These are phyloP conservation scores for Lizonia empirigonia DNA, from an alignment of 2,329 filamentous ascomycete species.

Conservation along the genomic window DNA sequence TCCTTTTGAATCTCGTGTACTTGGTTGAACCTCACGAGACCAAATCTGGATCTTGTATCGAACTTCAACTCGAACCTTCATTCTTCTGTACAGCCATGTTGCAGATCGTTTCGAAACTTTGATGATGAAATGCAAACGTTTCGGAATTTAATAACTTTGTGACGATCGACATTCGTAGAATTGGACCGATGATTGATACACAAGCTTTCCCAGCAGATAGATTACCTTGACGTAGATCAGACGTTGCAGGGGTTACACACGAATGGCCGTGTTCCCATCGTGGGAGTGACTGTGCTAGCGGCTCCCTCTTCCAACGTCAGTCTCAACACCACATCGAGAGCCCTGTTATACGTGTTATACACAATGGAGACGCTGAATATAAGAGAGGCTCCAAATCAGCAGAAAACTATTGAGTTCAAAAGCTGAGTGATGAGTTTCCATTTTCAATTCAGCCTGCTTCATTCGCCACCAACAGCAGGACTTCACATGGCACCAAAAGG, in stretches of 20 bases:
- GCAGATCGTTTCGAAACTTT: neutral
- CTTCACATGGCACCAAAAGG: too few relatives aligned
- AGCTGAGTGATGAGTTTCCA: too few relatives aligned
- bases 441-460: too few relatives aligned
- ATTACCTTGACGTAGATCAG: neutral
- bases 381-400: too few relatives aligned
- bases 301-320: neutral
- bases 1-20: slow-evolving; percentile 13
- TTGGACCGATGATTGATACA: neutral
- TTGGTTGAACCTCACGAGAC: slow-evolving; percentile 11
- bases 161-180: neutral
- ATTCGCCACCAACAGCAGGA: too few relatives aligned
- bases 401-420: too few relatives aligned
- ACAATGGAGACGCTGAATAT: too few relatives aligned
- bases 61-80: neutral
- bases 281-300: neutral
- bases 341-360: too few relatives aligned
- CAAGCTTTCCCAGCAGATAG: neutral
- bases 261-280: neutral
- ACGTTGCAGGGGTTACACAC: neutral
- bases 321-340: neutral
- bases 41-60: neutral
- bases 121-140: neutral
- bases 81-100: neutral
- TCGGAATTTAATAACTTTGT: neutral